phyloP scores from a whole-genome alignment of 768 basidiomycete species.

The Cubamyces lactineus region DNA sequence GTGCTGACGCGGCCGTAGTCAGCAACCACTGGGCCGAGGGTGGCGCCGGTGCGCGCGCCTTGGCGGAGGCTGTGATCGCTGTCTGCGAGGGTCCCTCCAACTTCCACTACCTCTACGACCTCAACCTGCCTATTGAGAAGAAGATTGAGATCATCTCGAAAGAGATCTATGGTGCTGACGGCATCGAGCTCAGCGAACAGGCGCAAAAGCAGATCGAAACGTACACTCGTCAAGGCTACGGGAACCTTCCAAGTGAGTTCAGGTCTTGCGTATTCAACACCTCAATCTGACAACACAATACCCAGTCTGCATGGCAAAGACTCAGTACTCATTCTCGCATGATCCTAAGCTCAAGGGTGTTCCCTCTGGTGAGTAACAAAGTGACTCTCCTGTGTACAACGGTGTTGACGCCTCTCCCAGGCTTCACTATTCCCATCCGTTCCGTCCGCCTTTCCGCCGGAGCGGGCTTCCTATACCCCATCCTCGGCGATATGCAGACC shows the following conservation, averaged over 20 bases:
- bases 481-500: conserved; percentile 96
- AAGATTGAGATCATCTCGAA: conserved; percentile 89
- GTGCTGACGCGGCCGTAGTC: conserved; percentile 93
- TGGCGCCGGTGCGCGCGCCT: conserved; percentile 84
- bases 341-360: conserved; percentile 90
- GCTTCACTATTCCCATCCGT: conserved; percentile 92
- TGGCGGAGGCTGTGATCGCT: conserved; percentile 90
- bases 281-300: conserved; percentile 11
- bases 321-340: conserved; percentile 96
- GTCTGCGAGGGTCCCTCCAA: conserved; percentile 80
- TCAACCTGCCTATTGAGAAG: conserved; percentile 78
- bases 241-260: conserved; percentile 71
- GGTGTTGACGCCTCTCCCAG: conserved; percentile 39
- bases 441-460: conserved; percentile 88
- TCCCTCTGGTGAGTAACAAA: conserved; percentile 60
- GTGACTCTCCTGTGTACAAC: background rate
- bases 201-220: conserved; percentile 86
- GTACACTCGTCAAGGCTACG: conserved; percentile 90
- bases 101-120: conserved; percentile 94
- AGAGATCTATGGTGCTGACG: conserved; percentile 94
- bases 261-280: background rate
- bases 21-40: conserved; percentile 99
- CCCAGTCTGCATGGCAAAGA: conserved; percentile 95
- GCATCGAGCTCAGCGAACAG: conserved; percentile 82
- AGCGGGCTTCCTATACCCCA: conserved; percentile 94